These are phyloP conservation scores for Peltaster fructicola DNA, from an alignment of 2,329 filamentous ascomycete genomes.

Conservation along the genomic window DNA sequence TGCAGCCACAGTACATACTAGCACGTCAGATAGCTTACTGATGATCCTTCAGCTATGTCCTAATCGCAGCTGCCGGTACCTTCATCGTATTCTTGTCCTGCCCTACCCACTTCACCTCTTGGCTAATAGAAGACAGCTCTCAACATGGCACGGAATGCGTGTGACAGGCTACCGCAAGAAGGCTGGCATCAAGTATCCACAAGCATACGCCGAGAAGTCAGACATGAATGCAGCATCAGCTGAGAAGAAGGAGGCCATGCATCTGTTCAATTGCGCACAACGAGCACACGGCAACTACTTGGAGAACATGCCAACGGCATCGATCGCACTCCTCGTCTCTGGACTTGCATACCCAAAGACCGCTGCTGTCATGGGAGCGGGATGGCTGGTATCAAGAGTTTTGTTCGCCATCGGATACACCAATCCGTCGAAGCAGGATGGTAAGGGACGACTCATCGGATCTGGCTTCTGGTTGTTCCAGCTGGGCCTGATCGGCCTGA, in stretches of 20 bases:
- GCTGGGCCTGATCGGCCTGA: constrained; percentile 15
- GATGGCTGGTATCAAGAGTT: constrained; percentile 33
- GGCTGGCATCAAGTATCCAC: constrained; percentile 39
- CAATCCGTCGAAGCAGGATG: constrained; percentile 19
- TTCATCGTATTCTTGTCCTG: constrained; percentile 24
- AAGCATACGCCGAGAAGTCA: constrained; percentile 38
- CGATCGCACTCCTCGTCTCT: constrained; percentile 34
- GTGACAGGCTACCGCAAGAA: constrained; percentile 30
- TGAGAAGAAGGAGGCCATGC: constrained; percentile 24
- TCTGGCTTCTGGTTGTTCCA: constrained; percentile 15
- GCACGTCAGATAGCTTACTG: constrained; percentile 4
- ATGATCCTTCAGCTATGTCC: constrained; percentile 31
- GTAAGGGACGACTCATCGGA: constrained; percentile 27
- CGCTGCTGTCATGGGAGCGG: constrained; percentile 26
- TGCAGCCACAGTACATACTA: too few species aligned
- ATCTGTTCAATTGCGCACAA: constrained; percentile 34
- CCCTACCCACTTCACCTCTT: not conserved
- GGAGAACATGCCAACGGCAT: constrained; percentile 37
- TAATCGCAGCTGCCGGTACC: constrained; percentile 35
- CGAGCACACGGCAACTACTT: constrained; percentile 37
- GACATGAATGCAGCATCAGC: constrained; percentile 28
- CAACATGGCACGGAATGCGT: constrained; percentile 32
- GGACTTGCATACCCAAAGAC: constrained; percentile 36
- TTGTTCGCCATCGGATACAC: constrained; percentile 33
- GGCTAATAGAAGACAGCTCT: constrained; percentile 18